phyloP scores from a whole-genome alignment of 345 rosid species.

The Rhodamnia rubescens region DNA sequence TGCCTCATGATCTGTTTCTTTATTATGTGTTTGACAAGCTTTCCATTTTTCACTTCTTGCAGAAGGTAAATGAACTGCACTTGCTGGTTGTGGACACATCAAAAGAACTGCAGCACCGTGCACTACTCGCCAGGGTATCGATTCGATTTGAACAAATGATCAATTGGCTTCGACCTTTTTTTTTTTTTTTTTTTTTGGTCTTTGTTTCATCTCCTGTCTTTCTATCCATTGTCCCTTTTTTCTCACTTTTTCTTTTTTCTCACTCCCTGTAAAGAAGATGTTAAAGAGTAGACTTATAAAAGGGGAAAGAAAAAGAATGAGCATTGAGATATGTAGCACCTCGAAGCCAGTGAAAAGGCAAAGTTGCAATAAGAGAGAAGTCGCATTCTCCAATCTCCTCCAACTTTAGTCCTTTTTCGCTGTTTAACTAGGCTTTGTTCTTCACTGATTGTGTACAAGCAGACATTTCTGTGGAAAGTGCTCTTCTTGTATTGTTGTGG shows the following conservation, averaged over 20 bases:
- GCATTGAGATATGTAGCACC: not conserved
- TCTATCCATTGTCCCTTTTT: not conserved
- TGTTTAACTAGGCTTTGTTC: not conserved
- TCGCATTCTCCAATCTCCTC: not conserved
- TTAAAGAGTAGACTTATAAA: not conserved
- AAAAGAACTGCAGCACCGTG: not conserved
- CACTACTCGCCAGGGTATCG: not conserved
- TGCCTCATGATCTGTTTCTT: not conserved
- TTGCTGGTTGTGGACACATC: not conserved
- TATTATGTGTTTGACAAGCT: not conserved
- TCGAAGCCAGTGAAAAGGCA: not conserved
- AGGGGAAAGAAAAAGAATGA: not conserved
- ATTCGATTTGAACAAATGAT: not conserved
- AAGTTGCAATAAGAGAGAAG: not conserved
- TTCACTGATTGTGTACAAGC: not conserved
- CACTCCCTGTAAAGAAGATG: not conserved
- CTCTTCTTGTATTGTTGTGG: not conserved
- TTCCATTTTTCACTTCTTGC: not conserved
- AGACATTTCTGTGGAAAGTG: not conserved
- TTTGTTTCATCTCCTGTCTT: not conserved
- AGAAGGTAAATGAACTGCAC: not conserved
- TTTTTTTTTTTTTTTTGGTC: not conserved
- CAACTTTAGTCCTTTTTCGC: not conserved
- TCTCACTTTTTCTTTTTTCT: not conserved
- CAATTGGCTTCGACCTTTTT: not conserved